phyloP scores from a whole-genome alignment of 208 protist species.

The Polymyxa betae region DNA sequence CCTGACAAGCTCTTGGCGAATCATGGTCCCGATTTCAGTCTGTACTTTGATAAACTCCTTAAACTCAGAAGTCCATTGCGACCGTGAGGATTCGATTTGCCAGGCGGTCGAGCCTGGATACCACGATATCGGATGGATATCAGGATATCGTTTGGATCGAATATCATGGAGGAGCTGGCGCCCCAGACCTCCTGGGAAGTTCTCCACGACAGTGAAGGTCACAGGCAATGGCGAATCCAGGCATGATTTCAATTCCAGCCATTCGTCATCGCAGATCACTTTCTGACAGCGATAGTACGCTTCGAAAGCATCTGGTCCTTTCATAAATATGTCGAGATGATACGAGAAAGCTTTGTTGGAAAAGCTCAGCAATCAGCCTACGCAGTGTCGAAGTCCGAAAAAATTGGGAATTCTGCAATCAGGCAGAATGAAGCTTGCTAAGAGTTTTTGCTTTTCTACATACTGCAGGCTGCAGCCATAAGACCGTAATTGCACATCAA shows the following conservation, averaged over 20 bases:
- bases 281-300: conserved; percentile 5
- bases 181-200: neutral
- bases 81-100: conserved; percentile 8
- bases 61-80: neutral
- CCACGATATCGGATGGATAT: conserved; percentile 42
- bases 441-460: too few relatives aligned
- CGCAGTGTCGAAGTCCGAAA: too few relatives aligned
- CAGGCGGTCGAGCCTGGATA: conserved; percentile 56
- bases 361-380: too few relatives aligned
- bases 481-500: too few relatives aligned
- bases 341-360: too few relatives aligned
- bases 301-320: neutral
- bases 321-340: too few relatives aligned
- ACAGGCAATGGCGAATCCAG: conserved; percentile 56
- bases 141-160: neutral
- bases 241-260: neutral
- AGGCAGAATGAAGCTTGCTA: too few relatives aligned
- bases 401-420: too few relatives aligned
- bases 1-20: neutral
- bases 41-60: neutral
- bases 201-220: conserved; percentile 35
- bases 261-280: conserved; percentile 32
- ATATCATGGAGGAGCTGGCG: neutral
- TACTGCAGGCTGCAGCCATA: too few relatives aligned
- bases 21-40: neutral